Base-by-base conservation (phyloP, 192 early-diverging fungal genomes). In the Obelidium mucronatum region DNA sequence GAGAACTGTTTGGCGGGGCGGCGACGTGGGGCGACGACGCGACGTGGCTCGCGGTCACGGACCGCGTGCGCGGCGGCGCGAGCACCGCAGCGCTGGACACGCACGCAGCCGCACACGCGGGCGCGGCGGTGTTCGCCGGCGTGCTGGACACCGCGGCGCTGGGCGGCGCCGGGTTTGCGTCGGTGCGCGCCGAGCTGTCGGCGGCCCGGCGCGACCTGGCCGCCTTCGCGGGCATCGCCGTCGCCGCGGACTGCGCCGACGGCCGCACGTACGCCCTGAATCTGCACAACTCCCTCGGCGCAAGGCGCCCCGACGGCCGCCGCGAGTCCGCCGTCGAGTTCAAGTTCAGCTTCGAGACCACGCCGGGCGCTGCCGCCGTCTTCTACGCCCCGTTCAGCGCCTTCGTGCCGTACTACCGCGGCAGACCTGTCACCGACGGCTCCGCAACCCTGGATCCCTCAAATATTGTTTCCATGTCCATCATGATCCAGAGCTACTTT, bases 141-240 rank as follows among this genome's bases (percentile, higher is more conserved):
- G 6, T 39, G 19, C 58, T 78, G 15, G 76, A 78, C 56, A 78
- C 76, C 3, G 42, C 76, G 15, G 44, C 76, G 4, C 76, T 78
- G 19, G 76, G 76, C 26, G 76, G 76, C n/a, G 76, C 76, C 22
- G 76, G 76, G 0, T 78, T 78, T 33, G 76, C 76, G 24, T 37
- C 30, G 5, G 63, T 67, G 13, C 62, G 51, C 4, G 6, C 30
- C 17, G 52, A 69, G 13, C 24, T 34, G 2, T 26, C 11, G 13
- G 33, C 22, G 5, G 1, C 52, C 2, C n/a, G n/a, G n/a, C n/a
- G n/a, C n/a, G 36, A 67, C 35, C 37, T 54, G 19, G 15, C 62
- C 34, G 28, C 30, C 19, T 53, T 56, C 37, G 5, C 2, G 8
- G 74, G 51, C 26, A n/a, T 65, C 48, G 8, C 3, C 2, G 24